Conservation (phyloP, 306 rosid genomes). For the Glycine tomentella region DNA sequence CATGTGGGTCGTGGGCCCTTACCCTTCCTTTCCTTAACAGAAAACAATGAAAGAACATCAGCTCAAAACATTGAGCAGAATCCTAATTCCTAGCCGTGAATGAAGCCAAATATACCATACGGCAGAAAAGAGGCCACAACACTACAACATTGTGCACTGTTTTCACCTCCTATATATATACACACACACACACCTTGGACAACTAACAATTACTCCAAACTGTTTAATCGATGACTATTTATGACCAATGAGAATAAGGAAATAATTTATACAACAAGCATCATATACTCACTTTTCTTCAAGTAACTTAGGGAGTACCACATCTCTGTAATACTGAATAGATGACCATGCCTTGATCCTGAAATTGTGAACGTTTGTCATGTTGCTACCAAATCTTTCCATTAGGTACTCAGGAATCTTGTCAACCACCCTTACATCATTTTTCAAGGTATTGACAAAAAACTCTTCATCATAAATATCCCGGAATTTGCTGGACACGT, state of each 20-base stretch:
- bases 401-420: constrained; percentile 84
- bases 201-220: constrained; percentile 40
- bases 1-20: background rate
- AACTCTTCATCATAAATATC: constrained; percentile 92
- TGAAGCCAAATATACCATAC: constrained; percentile 29
- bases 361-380: constrained; percentile 95
- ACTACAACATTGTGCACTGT: background rate
- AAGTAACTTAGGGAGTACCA: constrained; percentile 88
- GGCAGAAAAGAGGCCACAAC: constrained; percentile 28
- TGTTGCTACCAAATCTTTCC: constrained; percentile 95
- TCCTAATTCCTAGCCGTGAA: constrained; percentile 23
- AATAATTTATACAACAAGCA: constrained; percentile 29
- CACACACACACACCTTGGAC: constrained; percentile 10
- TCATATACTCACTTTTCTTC: constrained; percentile 83
- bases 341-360: constrained; percentile 96
- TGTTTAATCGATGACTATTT: constrained; percentile 18
- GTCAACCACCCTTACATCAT: constrained; percentile 85
- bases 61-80: constrained; percentile 16
- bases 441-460: constrained; percentile 70
- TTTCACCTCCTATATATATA: constrained; percentile 14
- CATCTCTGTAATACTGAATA: constrained; percentile 78
- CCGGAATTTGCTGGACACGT: constrained; percentile 78
- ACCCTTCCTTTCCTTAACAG: constrained; percentile 6
- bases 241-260: constrained; percentile 36
- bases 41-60: constrained; percentile 12